Conservation (phyloP, 2,329 filamentous ascomycete species). For the Rhinocladiella similis region DNA sequence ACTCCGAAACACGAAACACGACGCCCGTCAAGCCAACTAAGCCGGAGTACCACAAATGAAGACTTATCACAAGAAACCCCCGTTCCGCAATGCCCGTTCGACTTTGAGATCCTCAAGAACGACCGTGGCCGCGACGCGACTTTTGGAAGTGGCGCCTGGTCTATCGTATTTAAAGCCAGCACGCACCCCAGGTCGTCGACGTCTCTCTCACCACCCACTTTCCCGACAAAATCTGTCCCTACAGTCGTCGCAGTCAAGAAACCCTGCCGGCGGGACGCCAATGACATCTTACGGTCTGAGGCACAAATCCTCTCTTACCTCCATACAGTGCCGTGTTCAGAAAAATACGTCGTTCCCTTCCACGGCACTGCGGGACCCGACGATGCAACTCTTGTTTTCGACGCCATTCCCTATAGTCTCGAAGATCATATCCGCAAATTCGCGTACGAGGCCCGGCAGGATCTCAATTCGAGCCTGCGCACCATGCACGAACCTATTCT, state of each 20-base stretch:
- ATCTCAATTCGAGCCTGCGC: slow-evolving; percentile 35
- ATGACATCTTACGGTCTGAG: slow-evolving; percentile 43
- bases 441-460: slow-evolving; percentile 14
- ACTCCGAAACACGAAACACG: background rate
- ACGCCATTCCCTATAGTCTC: slow-evolving; percentile 45
- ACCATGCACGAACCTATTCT: slow-evolving; percentile 49
- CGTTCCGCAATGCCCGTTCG: slow-evolving; percentile 25
- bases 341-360: slow-evolving; percentile 45
- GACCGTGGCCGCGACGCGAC: slow-evolving; percentile 34
- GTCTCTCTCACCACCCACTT: slow-evolving; percentile 36
- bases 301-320: slow-evolving; percentile 44
- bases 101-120: slow-evolving; percentile 25
- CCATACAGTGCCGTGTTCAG: slow-evolving; percentile 34
- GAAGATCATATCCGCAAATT: slow-evolving; percentile 43
- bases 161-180: slow-evolving; percentile 45
- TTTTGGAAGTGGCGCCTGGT: slow-evolving; percentile 50
- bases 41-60: no score
- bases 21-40: background rate
- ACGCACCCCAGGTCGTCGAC: slow-evolving; percentile 4
- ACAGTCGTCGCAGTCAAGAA: slow-evolving; percentile 46
- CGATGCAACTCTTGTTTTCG: slow-evolving; percentile 44
- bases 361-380: slow-evolving; percentile 41
- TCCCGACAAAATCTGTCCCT: slow-evolving; percentile 20
- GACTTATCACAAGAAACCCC: background rate
- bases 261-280: slow-evolving; percentile 42